Conservation (phyloP, 805 yeast genomes). For the Ogataea henricii region DNA sequence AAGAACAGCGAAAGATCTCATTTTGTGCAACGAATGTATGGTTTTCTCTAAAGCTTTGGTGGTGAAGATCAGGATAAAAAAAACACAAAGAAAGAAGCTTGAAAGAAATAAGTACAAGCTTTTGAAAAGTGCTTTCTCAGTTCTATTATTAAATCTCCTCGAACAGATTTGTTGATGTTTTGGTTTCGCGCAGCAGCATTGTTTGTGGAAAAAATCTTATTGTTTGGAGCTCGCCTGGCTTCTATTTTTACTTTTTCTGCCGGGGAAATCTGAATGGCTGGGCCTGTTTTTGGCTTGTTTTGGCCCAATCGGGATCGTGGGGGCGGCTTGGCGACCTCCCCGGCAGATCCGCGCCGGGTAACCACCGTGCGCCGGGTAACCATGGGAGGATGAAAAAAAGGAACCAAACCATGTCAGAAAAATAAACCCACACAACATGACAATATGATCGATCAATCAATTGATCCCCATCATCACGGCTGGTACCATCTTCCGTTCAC, state of each 20-base stretch:
- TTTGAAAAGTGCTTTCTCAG: conserved; percentile 1
- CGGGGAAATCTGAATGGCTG: neutral
- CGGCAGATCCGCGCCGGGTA: too few relatives aligned
- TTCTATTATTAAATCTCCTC: conserved; percentile 7
- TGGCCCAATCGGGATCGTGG: neutral
- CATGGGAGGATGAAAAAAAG: too few relatives aligned
- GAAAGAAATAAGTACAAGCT: conserved; percentile 1
- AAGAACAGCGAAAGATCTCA: conserved; percentile 20
- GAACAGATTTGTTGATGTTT: conserved; percentile 8
- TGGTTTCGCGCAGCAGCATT: conserved; percentile 4
- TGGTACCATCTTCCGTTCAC: too few relatives aligned
- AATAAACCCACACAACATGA: too few relatives aligned
- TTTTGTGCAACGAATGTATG: conserved; percentile 5
- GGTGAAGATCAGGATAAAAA: neutral
- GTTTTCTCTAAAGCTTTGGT: neutral
- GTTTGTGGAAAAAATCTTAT: conserved; percentile 1
- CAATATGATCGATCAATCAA: neutral
- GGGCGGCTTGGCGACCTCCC: neutral
- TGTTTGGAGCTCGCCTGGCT: neutral
- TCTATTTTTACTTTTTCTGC: conserved; percentile 1
- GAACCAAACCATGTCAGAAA: too few relatives aligned
- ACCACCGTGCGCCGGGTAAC: neutral
- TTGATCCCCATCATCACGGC: too few relatives aligned
- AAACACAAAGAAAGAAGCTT: neutral
- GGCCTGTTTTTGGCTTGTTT: neutral